phyloP scores from a whole-genome alignment of 495 filamentous ascomycete genomes.

The Penicillium cosmopolitanum region DNA sequence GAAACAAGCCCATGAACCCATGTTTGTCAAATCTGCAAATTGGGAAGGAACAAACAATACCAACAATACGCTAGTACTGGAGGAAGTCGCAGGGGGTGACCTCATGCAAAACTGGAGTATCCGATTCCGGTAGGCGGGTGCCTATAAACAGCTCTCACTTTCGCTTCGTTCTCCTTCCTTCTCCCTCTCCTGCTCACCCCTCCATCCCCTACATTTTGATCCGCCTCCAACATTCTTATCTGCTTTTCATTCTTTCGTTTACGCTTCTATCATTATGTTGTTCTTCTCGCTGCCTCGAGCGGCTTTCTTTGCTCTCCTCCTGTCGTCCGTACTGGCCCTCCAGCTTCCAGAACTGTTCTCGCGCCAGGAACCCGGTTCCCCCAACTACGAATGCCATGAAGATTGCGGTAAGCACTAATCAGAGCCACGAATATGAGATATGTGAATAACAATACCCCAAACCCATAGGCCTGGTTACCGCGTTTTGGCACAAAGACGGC shows the following conservation, averaged over 20 bases:
- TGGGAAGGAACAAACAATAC: too few relatives aligned
- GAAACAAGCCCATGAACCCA: too few relatives aligned
- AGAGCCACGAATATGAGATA: slow-evolving; percentile 1
- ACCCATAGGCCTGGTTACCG: too few relatives aligned
- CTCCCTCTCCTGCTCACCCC: background rate
- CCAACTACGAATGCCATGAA: slow-evolving; percentile 52
- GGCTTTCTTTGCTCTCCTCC: background rate
- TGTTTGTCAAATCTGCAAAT: too few relatives aligned
- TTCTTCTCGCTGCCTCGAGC: background rate
- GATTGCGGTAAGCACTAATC: slow-evolving; percentile 45
- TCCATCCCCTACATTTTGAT: background rate
- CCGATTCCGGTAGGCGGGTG: too few relatives aligned
- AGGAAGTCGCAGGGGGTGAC: too few relatives aligned
- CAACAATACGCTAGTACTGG: too few relatives aligned
- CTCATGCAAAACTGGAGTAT: too few relatives aligned
- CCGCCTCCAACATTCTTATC: background rate
- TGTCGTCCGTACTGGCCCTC: background rate
- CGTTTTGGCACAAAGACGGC: too few relatives aligned
- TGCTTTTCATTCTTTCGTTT: background rate
- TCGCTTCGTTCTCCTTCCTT: background rate
- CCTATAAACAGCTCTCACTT: background rate
- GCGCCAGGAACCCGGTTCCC: slow-evolving; percentile 39
- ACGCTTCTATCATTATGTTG: background rate
- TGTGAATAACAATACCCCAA: slow-evolving; percentile 1
- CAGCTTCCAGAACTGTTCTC: background rate